Conservation (phyloP, 352 stramenopile genomes). For the Pythium dissotocum region DNA sequence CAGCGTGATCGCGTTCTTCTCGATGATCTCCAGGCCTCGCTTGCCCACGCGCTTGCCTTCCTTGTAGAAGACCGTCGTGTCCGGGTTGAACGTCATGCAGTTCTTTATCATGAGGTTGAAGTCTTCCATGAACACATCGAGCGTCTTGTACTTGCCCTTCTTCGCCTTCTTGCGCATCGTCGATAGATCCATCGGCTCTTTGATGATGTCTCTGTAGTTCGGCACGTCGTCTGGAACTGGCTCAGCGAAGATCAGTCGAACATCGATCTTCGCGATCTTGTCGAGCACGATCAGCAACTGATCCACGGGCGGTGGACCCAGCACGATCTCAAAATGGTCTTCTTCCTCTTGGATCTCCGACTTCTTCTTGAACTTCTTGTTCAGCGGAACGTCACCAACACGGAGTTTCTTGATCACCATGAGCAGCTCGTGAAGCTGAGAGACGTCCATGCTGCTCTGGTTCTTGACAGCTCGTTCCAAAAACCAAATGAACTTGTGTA, state of each 20-base stretch:
- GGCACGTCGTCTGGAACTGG: conserved; percentile 84
- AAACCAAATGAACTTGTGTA: conserved; percentile 91
- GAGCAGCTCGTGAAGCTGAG: conserved; percentile 72
- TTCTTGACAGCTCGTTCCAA: conserved; percentile 80
- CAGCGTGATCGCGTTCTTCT: conserved; percentile 61
- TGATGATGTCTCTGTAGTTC: conserved; percentile 83
- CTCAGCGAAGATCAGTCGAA: conserved; percentile 81
- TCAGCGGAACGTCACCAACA: conserved; percentile 60
- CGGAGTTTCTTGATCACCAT: conserved; percentile 71
- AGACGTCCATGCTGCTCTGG: conserved; percentile 55
- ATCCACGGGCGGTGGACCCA: conserved; percentile 69
- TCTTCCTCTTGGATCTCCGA: conserved; percentile 67
- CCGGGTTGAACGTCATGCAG: conserved; percentile 85
- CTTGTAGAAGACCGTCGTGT: conserved; percentile 88
- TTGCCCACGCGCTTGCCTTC: conserved; percentile 86
- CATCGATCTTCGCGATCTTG: conserved; percentile 79
- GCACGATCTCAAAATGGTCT: conserved; percentile 79
- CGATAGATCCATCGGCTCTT: conserved; percentile 84
- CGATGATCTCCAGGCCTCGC: conserved; percentile 76
- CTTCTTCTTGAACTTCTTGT: conserved; percentile 84
- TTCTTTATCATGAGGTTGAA: conserved; percentile 89
- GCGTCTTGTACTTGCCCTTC: conserved; percentile 78
- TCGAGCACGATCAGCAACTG: conserved; percentile 71
- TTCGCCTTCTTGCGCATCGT: conserved; percentile 82
- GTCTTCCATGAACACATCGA: conserved; percentile 76